Evolutionary conservation across 306 rosid genomes (phyloP).

Genomic region (Vigna mungo): DNA sequence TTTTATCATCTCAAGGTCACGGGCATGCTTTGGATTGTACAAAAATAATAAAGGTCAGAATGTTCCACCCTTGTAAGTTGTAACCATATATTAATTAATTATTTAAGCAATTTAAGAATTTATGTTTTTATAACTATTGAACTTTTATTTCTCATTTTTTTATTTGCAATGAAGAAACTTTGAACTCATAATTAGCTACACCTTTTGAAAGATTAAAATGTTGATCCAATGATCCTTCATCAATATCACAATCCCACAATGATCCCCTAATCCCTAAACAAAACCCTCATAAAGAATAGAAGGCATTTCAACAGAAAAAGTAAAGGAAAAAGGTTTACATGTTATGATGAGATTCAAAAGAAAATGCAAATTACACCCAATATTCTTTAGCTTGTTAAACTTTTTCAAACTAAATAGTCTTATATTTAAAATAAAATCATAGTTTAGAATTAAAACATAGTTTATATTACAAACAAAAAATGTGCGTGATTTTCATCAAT

Average conservation of each 20-base stretch:
- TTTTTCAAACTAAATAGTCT: too few species aligned
- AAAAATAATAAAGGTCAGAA: constrained; percentile 56
- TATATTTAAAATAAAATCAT: neutral
- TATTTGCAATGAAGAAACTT: neutral
- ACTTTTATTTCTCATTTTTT: constrained; percentile 13
- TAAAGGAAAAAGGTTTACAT: neutral
- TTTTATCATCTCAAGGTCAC: constrained; percentile 52
- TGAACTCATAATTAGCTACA: neutral
- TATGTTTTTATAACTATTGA: neutral
- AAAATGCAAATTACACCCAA: neutral
- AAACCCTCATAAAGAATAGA: neutral
- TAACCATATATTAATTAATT: constrained; percentile 16
- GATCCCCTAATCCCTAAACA: neutral
- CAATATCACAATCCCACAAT: neutral
- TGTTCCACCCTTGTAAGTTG: constrained; percentile 53
- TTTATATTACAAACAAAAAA: too few species aligned
- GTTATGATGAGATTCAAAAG: constrained; percentile 9
- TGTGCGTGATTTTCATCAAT: too few species aligned
- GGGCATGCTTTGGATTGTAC: constrained; percentile 58
- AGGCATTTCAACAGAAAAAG: neutral
- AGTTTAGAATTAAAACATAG: neutral
- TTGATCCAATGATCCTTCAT: constrained; percentile 2
- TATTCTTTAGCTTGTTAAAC: neutral
- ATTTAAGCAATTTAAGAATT: constrained; percentile 15
- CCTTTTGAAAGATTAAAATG: neutral